phyloP scores from a whole-genome alignment of 2,329 filamentous ascomycete genomes.

The Amesomyces nigricolor region DNA sequence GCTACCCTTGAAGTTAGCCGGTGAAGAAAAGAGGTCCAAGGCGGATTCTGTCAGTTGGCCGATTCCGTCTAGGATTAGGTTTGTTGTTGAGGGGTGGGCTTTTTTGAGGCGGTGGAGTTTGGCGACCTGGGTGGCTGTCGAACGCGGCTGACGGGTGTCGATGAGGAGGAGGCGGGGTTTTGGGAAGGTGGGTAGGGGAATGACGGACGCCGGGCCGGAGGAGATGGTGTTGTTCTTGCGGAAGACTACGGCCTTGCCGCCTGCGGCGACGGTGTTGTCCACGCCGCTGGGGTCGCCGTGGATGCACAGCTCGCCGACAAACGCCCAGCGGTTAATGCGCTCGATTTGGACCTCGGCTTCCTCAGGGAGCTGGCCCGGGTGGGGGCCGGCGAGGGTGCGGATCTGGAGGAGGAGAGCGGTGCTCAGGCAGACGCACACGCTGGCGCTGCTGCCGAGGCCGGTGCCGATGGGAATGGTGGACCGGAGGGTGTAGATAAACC shows the following conservation, averaged over 20 bases:
- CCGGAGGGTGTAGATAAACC: slow-evolving; percentile 82
- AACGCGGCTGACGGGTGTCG: slow-evolving; percentile 82
- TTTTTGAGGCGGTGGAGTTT: slow-evolving; percentile 73
- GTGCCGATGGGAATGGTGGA: slow-evolving; percentile 92
- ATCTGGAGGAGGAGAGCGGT: slow-evolving; percentile 82
- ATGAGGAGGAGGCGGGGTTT: slow-evolving; percentile 86
- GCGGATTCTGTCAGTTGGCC: slow-evolving; percentile 59
- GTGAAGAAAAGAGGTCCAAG: slow-evolving; percentile 26
- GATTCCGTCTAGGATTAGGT: slow-evolving; percentile 77
- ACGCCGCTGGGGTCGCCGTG: slow-evolving; percentile 95
- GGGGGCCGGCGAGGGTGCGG: slow-evolving; percentile 80
- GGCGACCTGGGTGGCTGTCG: slow-evolving; percentile 75
- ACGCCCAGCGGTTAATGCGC: slow-evolving; percentile 95
- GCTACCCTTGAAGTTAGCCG: no score
- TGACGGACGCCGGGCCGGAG: slow-evolving; percentile 65
- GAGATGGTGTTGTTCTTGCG: slow-evolving; percentile 65
- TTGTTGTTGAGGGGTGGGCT: slow-evolving; percentile 69
- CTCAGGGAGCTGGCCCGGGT: slow-evolving; percentile 80
- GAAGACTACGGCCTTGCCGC: slow-evolving; percentile 91
- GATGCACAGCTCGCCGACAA: slow-evolving; percentile 94
- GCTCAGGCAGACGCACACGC: slow-evolving; percentile 82
- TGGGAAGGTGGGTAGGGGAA: slow-evolving; percentile 78
- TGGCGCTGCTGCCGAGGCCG: slow-evolving; percentile 92
- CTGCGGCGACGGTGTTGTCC: slow-evolving; percentile 91
- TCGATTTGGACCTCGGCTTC: slow-evolving; percentile 90